phyloP scores from a whole-genome alignment of 2,329 filamentous ascomycete genomes.

The Ceratocystis cubensis region DNA sequence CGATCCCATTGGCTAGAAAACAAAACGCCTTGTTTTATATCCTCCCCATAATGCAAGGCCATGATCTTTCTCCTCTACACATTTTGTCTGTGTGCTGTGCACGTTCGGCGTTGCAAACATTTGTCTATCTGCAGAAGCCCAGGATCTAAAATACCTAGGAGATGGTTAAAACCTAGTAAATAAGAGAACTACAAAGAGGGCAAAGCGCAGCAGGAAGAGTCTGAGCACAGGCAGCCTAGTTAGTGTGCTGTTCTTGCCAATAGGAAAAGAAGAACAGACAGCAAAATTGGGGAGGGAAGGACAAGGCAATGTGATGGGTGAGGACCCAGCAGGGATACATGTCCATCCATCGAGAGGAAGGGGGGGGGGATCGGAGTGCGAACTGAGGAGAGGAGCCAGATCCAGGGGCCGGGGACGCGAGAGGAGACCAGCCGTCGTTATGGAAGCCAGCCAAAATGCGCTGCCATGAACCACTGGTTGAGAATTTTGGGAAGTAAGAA shows the following conservation, averaged over 20 bases:
- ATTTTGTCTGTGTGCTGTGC: no score
- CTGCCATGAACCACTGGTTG: no score
- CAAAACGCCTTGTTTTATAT: background rate
- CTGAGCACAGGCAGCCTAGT: background rate
- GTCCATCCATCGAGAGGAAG: background rate
- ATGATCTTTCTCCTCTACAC: no score
- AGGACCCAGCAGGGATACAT: background rate
- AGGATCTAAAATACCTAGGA: no score
- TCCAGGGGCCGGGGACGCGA: background rate
- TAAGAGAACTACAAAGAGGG: background rate
- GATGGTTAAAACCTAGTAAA: no score
- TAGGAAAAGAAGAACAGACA: background rate
- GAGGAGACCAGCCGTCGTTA: background rate
- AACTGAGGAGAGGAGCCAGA: background rate
- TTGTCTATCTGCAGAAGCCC: no score
- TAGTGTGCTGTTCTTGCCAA: background rate
- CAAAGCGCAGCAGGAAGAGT: slow-evolving; percentile 7
- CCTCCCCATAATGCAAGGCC: no score
- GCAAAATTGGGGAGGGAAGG: background rate
- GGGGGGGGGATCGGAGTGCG: background rate
- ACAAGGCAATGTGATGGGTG: background rate
- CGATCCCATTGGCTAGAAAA: background rate
- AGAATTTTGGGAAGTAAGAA: no score
- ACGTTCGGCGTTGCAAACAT: no score
- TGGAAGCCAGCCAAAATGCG: no score